Evolutionary conservation across 176 grass and related monocot species (phyloP).

Genomic region (Ensete glaucum): DNA sequence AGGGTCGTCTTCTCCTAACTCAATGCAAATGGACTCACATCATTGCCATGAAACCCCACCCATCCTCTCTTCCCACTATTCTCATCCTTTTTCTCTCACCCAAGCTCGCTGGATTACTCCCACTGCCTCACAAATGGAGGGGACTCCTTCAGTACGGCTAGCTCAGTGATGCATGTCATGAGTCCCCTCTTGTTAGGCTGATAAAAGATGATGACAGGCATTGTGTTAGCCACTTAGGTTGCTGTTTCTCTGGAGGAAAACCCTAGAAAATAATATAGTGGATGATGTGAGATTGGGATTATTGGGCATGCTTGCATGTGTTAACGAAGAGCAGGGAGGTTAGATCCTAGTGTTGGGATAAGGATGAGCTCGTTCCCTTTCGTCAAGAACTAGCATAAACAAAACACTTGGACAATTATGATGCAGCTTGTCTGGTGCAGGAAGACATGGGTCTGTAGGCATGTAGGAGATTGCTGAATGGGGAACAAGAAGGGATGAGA

Average conservation of each 20-base stretch:
- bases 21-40: conserved; percentile 1
- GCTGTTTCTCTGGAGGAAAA: not conserved
- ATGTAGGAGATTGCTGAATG: too few species aligned
- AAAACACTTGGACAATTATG: not conserved
- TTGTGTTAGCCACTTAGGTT: not conserved
- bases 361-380: not conserved
- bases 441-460: not conserved
- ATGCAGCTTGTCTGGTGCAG: not conserved
- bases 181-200: not conserved
- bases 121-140: not conserved
- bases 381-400: not conserved
- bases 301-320: not conserved
- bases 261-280: not conserved
- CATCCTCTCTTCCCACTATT: not conserved
- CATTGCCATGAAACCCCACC: not conserved
- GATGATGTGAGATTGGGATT: not conserved
- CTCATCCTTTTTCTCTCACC: not conserved
- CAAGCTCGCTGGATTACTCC: not conserved
- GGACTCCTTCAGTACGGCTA: not conserved
- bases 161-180: not conserved
- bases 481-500: too few species aligned
- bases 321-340: not conserved
- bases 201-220: not conserved
- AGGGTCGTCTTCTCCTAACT: not conserved
- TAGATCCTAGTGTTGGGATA: not conserved